Conservation (phyloP, 2,329 filamentous ascomycete species). For the Botryosphaeria dothidea region DNA sequence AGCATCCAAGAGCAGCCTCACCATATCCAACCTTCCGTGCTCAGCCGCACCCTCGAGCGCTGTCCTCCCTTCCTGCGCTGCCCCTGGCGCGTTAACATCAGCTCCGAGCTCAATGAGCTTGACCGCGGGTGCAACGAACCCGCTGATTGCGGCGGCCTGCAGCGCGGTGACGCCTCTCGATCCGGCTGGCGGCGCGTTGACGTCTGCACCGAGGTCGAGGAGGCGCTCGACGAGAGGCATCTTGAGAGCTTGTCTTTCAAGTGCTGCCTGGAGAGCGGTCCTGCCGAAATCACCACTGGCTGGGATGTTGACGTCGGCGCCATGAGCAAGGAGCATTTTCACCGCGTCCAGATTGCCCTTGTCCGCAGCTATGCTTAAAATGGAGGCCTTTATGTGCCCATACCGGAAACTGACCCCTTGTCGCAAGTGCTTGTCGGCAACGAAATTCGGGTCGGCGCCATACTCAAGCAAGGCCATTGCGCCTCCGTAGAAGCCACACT, state of each 20-base stretch:
- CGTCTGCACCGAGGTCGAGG: constrained; percentile 11
- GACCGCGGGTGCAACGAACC: constrained; percentile 26
- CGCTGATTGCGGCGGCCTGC: constrained; percentile 28
- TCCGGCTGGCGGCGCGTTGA: constrained; percentile 15
- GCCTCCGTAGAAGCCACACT: too few relatives aligned
- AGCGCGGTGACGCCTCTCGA: constrained; percentile 25
- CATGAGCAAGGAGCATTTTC: neutral
- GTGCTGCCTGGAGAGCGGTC: neutral
- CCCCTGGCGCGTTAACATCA: constrained; percentile 25
- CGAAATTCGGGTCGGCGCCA: neutral
- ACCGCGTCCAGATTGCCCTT: neutral
- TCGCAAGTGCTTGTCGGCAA: neutral
- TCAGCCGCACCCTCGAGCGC: constrained; percentile 32
- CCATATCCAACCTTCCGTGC: constrained; percentile 31
- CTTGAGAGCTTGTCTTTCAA: neutral
- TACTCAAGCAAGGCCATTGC: too few relatives aligned
- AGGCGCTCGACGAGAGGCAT: constrained; percentile 21
- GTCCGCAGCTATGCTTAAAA: neutral
- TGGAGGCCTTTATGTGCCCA: too few relatives aligned
- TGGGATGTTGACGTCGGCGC: neutral
- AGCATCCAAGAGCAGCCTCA: constrained; percentile 30
- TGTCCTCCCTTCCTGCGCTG: constrained; percentile 26
- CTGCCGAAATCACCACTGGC: neutral
- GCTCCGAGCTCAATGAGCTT: constrained; percentile 26
- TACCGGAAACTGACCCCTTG: too few relatives aligned